Evolutionary conservation across 2,329 filamentous ascomycete genomes (phyloP).

Genomic region (Cladosporium oxysporum): DNA sequence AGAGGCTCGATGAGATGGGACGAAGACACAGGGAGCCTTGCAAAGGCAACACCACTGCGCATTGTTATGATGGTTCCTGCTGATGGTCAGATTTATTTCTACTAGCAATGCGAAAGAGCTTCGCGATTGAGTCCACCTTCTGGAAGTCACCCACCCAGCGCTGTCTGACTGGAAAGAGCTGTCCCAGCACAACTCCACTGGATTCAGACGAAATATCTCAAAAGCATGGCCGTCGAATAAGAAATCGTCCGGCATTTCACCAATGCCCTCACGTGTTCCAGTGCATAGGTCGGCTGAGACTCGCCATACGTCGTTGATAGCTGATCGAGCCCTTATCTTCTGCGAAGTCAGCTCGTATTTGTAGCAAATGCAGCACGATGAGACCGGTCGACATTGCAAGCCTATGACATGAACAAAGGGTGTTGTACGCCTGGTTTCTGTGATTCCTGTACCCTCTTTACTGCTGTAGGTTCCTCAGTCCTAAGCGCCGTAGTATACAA

Average conservation of each 20-base stretch:
- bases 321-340: not conserved
- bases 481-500: slow-evolving; percentile 15
- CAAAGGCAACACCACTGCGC: slow-evolving; percentile 1
- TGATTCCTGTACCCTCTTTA: not conserved
- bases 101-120: slow-evolving; percentile 9
- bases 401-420: not conserved
- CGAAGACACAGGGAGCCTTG: not conserved
- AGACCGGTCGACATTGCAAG: not conserved
- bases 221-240: not conserved
- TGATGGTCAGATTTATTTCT: slow-evolving; percentile 2
- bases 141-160: slow-evolving; percentile 1
- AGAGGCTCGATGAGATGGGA: slow-evolving; percentile 13
- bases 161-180: not conserved
- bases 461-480: not conserved
- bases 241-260: not conserved
- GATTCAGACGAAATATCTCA: not conserved
- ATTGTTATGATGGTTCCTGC: slow-evolving; percentile 21
- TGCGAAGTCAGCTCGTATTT: not conserved
- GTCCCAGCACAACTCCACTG: not conserved
- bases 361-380: not conserved
- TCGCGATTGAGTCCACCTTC: not conserved
- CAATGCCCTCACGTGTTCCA: no score
- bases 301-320: not conserved
- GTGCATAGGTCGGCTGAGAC: not conserved
- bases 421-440: not conserved